Conservation (phyloP, 495 filamentous ascomycete genomes). For the Aspergillus hancockii region DNA sequence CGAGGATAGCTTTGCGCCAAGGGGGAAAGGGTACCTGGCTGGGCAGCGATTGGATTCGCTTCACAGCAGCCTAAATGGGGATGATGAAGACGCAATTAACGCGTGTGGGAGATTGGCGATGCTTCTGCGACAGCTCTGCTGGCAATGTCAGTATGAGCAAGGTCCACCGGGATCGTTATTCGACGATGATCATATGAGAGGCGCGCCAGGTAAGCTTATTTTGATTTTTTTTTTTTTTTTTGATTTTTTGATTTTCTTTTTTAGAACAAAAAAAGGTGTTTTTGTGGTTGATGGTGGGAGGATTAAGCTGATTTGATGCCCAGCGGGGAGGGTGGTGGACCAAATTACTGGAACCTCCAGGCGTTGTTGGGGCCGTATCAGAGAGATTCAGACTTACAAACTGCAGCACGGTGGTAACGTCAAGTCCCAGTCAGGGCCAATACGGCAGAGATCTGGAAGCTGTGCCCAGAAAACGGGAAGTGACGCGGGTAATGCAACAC, state of each 20-base stretch:
- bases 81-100: constrained; percentile 25
- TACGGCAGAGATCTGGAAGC: constrained; percentile 20
- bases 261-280: too few relatives aligned
- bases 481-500: constrained; percentile 36
- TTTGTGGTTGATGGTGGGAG: constrained; percentile 12
- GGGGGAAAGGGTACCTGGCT: constrained; percentile 33
- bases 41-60: constrained; percentile 43
- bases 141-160: constrained; percentile 33
- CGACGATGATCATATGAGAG: constrained; percentile 25
- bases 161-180: constrained; percentile 22
- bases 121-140: constrained; percentile 34
- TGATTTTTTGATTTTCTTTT: too few relatives aligned
- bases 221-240: constrained; percentile 14
- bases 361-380: constrained; percentile 17
- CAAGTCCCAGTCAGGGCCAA: constrained; percentile 29
- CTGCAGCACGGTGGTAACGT: constrained; percentile 25
- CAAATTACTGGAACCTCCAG: constrained; percentile 17
- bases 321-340: constrained; percentile 19
- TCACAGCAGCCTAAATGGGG: constrained; percentile 43
- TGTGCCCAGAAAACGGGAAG: constrained; percentile 23
- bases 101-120: constrained; percentile 40
- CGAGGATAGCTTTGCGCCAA: constrained; percentile 32
- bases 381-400: constrained; percentile 21
- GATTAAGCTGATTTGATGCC: constrained; percentile 22
- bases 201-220: constrained; percentile 19